Evolutionary conservation across 2,329 filamentous ascomycete genomes (phyloP), one percentile per base, ranked within the genome.

Genomic region (Periconia sp.): DNA sequence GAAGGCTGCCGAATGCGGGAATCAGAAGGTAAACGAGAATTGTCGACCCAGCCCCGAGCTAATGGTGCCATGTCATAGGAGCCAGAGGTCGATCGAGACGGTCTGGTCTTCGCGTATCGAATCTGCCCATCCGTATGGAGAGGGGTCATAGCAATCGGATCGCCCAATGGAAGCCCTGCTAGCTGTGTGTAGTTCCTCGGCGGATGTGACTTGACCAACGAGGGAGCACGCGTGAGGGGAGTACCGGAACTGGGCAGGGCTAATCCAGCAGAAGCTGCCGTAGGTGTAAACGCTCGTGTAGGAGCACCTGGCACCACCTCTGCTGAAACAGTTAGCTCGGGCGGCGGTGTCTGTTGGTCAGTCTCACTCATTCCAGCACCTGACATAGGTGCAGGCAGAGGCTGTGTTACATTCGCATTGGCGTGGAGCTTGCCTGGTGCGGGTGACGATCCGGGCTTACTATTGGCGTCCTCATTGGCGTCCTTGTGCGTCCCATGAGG

Each of bases 21-120:
- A 13, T 50, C 50, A 39, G 51, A 54, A 5, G 38, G 13, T 4
- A 53, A 23, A 25, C 50, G 54, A 28, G 40, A 32, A 24, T 40
- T 47, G 33, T 65, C 63, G 10, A 36, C 30, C 40, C 53, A 59
- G 16, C 43, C 46, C 29, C 36, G 32, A 29, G 29, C 15, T n/a
- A 39, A 22, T 19, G 30, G 19, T 18, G 30, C 31, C 13, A 49
- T 48, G 13, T 17, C 40, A 22, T 54, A 47, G 4, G 48, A 35
- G 9, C 30, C 40, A 25, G 59, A 55, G 9, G 33, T 41, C 17
- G 38, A 50, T 11, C 46, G 50, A 15, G 19, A 30, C 24, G 37
- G 15, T 37, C 50, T 47, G 30, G 22, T 47, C 25, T 45, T 59
- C 7, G 42, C 39, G 16, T 48, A 28, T 6, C 44, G 48, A 34